Base-by-base conservation (phyloP, 805 yeast genomes). In the Ogataea pini region DNA sequence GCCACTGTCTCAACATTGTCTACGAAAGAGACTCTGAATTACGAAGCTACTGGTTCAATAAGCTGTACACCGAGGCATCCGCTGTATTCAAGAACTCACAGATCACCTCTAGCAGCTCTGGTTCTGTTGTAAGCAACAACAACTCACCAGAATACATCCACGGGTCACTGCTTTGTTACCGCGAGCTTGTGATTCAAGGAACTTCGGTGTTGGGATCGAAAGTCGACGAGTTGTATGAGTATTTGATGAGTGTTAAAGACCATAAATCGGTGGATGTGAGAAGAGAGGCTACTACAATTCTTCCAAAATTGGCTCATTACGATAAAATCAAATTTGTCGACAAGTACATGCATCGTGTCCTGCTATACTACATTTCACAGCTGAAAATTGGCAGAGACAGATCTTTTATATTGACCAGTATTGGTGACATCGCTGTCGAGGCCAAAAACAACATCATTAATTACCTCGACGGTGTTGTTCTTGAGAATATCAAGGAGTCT, bases 381-480 rank as follows among this genome's bases (percentile, higher is more conserved):
- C 72, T 94, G 57, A 87, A 86, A 60, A 83, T 84, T 51, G 68
- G 66, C 3, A 81, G 78, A 53, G 98, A 92, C 60, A 79, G 87
- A 49, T 78, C 89, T 7, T 79, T 87, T 12, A 87, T 90, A 2
- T 78, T 91, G 50, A 74, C 78, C 9, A 82, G 96, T 22, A 85
- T 92, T 42, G 99, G 98, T 32, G 83, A 86, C 56, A 85, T 94
- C 36, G 84, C 97, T 0, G 67, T 77, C 22, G 86, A 84, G 58
- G 94, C 91, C 1, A 84, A 89, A 17, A 83, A 89, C 48, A 88
- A 85, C 57, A 86, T 94, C 72, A 86, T 90, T 3, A 87, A 94
- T 1, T 92, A 91, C 60, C 71, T 92, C 37, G 96, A 90, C 62
- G 91, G 94, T 1, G 89, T 91, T 1, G 85, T 92, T n/a, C 69